phyloP scores from a whole-genome alignment of 2,329 filamentous ascomycete species.

The Trichoderma pleuroti region DNA sequence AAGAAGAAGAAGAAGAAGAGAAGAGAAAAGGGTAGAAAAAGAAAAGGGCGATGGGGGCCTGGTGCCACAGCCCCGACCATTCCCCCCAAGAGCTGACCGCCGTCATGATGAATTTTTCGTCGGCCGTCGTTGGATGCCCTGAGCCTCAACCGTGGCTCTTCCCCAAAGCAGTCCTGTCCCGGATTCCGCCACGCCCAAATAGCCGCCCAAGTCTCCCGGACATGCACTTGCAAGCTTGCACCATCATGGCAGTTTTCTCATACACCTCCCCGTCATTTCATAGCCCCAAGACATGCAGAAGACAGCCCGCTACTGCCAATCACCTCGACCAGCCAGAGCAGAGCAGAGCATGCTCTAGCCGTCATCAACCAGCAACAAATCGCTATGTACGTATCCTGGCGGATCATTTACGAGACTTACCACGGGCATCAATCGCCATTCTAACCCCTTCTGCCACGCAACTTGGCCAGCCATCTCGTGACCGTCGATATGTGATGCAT shows the following conservation, averaged over 20 bases:
- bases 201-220: background rate
- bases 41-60: background rate
- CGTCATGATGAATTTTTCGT: background rate
- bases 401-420: slow-evolving; percentile 35
- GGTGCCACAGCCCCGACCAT: background rate
- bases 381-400: slow-evolving; percentile 37
- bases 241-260: slow-evolving; percentile 10
- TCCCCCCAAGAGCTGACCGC: slow-evolving; percentile 4
- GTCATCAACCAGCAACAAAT: slow-evolving; percentile 12
- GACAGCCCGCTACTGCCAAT: background rate
- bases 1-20: background rate
- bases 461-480: background rate
- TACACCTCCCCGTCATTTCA: slow-evolving; percentile 27
- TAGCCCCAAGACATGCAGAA: slow-evolving; percentile 6
- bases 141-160: slow-evolving; percentile 10
- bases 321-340: background rate
- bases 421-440: background rate
- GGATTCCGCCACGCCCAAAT: slow-evolving; percentile 3
- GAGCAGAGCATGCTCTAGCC: slow-evolving; percentile 6
- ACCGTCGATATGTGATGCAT: background rate
- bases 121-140: slow-evolving; percentile 1
- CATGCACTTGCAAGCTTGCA: slow-evolving; percentile 19
- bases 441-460: slow-evolving; percentile 4
- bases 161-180: slow-evolving; percentile 1
- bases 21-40: background rate